Evolutionary conservation across 2,329 filamentous ascomycete species (phyloP).

Genomic region (Aureobasidium sp.): DNA sequence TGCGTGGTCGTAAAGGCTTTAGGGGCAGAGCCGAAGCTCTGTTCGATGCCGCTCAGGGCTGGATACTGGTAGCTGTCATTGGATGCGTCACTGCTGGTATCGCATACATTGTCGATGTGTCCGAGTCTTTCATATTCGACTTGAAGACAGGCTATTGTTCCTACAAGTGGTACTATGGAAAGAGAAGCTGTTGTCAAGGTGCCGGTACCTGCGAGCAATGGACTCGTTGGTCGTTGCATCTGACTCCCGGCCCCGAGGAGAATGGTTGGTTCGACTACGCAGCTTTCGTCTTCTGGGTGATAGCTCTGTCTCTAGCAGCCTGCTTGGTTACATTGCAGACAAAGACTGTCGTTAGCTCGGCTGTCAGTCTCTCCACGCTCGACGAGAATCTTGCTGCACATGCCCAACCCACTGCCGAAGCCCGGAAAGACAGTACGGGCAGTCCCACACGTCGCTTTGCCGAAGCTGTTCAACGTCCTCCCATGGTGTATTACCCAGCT

Average conservation of each 20-base stretch:
- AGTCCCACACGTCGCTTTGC: conserved; percentile 33
- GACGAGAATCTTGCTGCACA: conserved; percentile 77
- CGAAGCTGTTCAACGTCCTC: conserved; percentile 41
- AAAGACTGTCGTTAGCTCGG: conserved; percentile 89
- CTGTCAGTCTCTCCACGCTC: conserved; percentile 75
- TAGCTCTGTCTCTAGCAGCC: conserved; percentile 60
- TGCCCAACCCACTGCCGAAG: conserved; percentile 33
- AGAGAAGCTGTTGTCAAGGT: conserved; percentile 56
- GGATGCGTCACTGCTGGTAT: conserved; percentile 76
- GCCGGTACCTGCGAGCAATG: conserved; percentile 50
- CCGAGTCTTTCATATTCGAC: conserved; percentile 79
- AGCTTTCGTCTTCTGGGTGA: conserved; percentile 64
- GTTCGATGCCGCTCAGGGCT: conserved; percentile 85
- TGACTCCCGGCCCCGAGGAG: conserved; percentile 42
- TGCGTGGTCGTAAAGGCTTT: conserved; percentile 74
- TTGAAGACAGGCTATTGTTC: conserved; percentile 84
- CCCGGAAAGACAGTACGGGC: conserved; percentile 26
- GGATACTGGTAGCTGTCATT: conserved; percentile 86
- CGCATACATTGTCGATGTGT: conserved; percentile 83
- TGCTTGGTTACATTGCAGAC: conserved; percentile 78
- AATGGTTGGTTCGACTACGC: conserved; percentile 64
- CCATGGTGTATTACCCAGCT: conserved; percentile 92
- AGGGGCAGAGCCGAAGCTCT: conserved; percentile 67
- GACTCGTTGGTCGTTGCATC: conserved; percentile 53
- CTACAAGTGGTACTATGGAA: conserved; percentile 60